Conservation (phyloP, 768 basidiomycete species). For the Kondoa malvinella region DNA sequence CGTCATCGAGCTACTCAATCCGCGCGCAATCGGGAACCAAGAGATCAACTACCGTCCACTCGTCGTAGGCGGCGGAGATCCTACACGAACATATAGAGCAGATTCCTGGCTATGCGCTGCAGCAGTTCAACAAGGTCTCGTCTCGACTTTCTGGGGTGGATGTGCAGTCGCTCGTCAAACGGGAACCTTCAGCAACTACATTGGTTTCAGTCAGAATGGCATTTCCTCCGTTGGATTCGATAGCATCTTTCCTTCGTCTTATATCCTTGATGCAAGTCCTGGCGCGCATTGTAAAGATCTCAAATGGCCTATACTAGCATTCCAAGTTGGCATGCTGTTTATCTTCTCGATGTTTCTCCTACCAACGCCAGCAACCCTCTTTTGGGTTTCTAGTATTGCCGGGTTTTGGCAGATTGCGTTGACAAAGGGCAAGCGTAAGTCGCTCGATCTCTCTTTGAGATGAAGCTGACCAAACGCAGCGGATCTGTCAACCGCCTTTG, state of each 20-base stretch:
- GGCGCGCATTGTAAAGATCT: conserved; percentile 55
- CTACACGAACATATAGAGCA: conserved; percentile 53
- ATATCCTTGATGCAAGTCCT: conserved; percentile 40
- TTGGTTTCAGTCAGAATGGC: conserved; percentile 45
- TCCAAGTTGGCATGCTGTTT: conserved; percentile 53
- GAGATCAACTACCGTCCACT: conserved; percentile 53
- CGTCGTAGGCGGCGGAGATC: conserved; percentile 71
- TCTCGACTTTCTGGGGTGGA: conserved; percentile 5
- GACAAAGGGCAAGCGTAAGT: conserved; percentile 39
- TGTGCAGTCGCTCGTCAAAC: conserved; percentile 47
- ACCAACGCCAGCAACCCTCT: conserved; percentile 52
- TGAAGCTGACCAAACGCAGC: conserved; percentile 40
- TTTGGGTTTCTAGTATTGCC: conserved; percentile 46
- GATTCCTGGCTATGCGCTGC: conserved; percentile 74
- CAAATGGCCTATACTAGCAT: conserved; percentile 50
- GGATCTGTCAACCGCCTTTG: conserved; percentile 52
- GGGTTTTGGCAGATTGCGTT: conserved; percentile 68
- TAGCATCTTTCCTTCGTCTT: conserved; percentile 55
- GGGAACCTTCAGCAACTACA: conserved; percentile 56
- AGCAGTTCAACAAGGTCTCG: conserved; percentile 56
- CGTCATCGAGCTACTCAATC: conserved; percentile 50
- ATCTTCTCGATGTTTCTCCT: conserved; percentile 55
- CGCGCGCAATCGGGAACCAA: conserved; percentile 51
- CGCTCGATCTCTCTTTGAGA: not conserved
- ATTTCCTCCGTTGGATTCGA: conserved; percentile 58